These are phyloP conservation scores for Boletus patriciae DNA, from an alignment of 768 basidiomycete genomes.

Conservation along the genomic window DNA sequence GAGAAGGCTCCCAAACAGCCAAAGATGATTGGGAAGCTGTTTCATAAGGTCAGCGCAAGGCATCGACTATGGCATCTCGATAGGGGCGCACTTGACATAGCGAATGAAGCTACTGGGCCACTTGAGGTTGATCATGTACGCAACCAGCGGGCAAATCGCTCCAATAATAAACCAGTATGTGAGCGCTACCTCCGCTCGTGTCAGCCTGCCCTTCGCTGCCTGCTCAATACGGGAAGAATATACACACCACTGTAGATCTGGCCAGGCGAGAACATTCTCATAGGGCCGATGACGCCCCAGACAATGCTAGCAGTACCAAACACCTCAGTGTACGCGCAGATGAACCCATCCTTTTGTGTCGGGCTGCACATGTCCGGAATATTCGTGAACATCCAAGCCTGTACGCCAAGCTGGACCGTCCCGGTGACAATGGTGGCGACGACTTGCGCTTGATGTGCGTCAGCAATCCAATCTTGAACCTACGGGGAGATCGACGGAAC, in stretches of 20 bases:
- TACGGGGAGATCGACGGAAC: background rate
- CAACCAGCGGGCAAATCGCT: constrained; percentile 55
- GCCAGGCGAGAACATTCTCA: constrained; percentile 65
- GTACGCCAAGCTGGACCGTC: constrained; percentile 67
- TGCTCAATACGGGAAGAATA: background rate
- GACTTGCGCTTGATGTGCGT: constrained; percentile 44
- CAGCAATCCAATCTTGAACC: background rate
- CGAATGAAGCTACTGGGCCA: constrained; percentile 66
- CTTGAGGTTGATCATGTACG: constrained; percentile 53
- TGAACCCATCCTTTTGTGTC: constrained; percentile 51
- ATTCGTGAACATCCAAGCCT: constrained; percentile 57
- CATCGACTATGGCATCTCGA: background rate
- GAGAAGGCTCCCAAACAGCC: constrained; percentile 60
- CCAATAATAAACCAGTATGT: constrained; percentile 80
- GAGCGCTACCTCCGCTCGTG: constrained; percentile 34
- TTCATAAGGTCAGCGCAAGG: background rate
- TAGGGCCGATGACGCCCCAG: constrained; percentile 82
- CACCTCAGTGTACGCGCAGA: constrained; percentile 66
- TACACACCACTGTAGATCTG: constrained; percentile 53
- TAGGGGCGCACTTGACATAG: constrained; percentile 60
- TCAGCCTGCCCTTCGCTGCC: background rate
- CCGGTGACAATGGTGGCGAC: constrained; percentile 61
- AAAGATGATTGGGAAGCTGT: constrained; percentile 49
- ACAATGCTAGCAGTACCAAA: constrained; percentile 80
- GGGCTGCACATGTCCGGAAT: constrained; percentile 37